Evolutionary conservation across 495 filamentous ascomycete species (phyloP).

Genomic region (Trichoderma virens): DNA sequence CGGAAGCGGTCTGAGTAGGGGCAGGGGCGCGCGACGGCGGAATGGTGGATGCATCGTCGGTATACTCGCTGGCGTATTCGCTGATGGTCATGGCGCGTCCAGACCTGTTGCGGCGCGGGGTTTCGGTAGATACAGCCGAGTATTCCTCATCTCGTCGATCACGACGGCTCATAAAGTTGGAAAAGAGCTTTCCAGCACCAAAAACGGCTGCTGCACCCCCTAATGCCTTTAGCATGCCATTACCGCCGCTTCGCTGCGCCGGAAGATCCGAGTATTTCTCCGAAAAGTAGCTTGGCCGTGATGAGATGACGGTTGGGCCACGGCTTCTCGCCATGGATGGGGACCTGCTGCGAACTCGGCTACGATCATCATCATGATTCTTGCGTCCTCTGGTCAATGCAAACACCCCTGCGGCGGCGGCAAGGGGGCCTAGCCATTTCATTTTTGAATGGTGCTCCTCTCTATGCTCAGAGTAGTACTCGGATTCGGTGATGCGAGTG

Average conservation of each 20-base stretch:
- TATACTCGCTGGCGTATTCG: slow-evolving; percentile 34
- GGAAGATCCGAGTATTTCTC: slow-evolving; percentile 49
- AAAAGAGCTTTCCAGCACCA: slow-evolving; percentile 58
- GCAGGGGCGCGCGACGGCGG: slow-evolving; percentile 33
- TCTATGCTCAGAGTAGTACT: slow-evolving; percentile 17
- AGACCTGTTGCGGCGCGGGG: slow-evolving; percentile 34
- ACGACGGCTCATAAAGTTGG: slow-evolving; percentile 55
- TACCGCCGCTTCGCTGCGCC: slow-evolving; percentile 22
- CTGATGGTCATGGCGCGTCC: slow-evolving; percentile 27
- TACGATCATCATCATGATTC: slow-evolving; percentile 29
- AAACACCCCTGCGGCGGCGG: slow-evolving; percentile 54
- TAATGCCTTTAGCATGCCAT: slow-evolving; percentile 57
- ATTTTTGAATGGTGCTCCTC: slow-evolving; percentile 37
- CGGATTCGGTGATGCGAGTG: slow-evolving; percentile 21
- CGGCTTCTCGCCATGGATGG: slow-evolving; percentile 27
- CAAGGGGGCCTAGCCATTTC: slow-evolving; percentile 41
- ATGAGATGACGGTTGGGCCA: slow-evolving; percentile 40
- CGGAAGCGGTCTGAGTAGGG: slow-evolving; percentile 12
- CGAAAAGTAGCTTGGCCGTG: slow-evolving; percentile 47
- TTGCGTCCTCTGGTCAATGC: slow-evolving; percentile 44
- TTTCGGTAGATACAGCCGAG: slow-evolving; percentile 45
- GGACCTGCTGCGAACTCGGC: slow-evolving; percentile 24
- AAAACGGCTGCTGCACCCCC: slow-evolving; percentile 58
- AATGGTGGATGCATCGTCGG: slow-evolving; percentile 37
- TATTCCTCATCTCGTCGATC: slow-evolving; percentile 51